Evolutionary conservation across 2,329 filamentous ascomycete species (phyloP).

Genomic region (Calonectria pteridis): DNA sequence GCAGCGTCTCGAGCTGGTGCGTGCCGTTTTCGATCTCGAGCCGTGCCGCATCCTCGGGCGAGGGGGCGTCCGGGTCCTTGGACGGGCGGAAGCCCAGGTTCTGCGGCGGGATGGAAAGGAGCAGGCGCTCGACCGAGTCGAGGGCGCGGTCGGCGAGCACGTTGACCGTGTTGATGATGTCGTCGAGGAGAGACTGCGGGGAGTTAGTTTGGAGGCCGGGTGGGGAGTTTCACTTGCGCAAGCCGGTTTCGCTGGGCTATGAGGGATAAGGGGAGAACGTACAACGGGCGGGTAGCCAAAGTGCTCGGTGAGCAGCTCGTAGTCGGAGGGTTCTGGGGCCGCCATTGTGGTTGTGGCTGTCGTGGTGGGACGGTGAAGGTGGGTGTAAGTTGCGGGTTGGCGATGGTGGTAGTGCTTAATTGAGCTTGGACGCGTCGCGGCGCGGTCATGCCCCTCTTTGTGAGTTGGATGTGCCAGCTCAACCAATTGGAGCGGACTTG

Average conservation of each 20-base stretch:
- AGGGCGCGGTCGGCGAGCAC: conserved; percentile 91
- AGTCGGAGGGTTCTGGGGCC: conserved; percentile 60
- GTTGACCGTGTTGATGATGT: conserved; percentile 97
- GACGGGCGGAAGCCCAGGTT: conserved; percentile 81
- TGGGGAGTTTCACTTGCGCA: not conserved
- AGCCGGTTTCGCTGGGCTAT: not conserved
- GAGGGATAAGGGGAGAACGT: conserved; percentile 51
- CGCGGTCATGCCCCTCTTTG: conserved; percentile 20
- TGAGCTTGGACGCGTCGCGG: conserved; percentile 34
- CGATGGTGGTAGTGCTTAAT: conserved; percentile 18
- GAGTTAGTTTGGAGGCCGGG: conserved; percentile 9
- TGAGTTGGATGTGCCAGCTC: not conserved
- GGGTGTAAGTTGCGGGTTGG: conserved; percentile 20
- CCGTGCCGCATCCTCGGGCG: conserved; percentile 57
- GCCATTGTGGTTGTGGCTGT: conserved; percentile 44
- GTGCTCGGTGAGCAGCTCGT: conserved; percentile 89
- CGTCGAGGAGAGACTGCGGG: conserved; percentile 88
- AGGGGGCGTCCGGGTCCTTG: conserved; percentile 52
- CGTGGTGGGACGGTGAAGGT: conserved; percentile 10
- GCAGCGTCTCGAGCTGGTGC: conserved; percentile 85
- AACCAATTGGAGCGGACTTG: not conserved
- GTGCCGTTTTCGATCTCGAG: conserved; percentile 89
- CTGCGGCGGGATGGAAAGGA: conserved; percentile 79
- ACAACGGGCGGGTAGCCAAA: conserved; percentile 95
- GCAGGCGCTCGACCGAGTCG: conserved; percentile 86